Evolutionary conservation across 768 basidiomycete genomes (phyloP).

Genomic region (Podaxis carcinomalis): DNA sequence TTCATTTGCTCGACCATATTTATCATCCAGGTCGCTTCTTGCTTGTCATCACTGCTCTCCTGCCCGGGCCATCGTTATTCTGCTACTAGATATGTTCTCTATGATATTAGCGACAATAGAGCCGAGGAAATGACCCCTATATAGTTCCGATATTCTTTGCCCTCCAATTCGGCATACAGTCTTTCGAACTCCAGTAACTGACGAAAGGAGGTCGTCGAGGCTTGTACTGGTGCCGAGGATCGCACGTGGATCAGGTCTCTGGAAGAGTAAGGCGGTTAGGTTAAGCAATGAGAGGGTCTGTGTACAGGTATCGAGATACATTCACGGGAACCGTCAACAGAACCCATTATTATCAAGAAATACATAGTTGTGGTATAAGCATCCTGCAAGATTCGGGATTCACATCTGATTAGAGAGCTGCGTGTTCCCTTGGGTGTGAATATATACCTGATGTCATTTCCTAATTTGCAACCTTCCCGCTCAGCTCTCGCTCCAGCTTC

Average conservation of each 20-base stretch:
- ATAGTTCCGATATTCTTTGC: not conserved
- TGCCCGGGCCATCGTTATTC: not conserved
- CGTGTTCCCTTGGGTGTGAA: not conserved
- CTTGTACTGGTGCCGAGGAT: not conserved
- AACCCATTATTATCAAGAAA: constrained; percentile 3
- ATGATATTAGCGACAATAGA: not conserved
- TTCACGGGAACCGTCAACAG: constrained; percentile 1
- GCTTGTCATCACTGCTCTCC: not conserved
- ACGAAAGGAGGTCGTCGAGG: no score
- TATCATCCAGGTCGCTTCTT: not conserved
- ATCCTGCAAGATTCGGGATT: not conserved
- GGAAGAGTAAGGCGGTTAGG: not conserved
- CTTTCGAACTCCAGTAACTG: not conserved
- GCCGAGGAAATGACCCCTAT: not conserved
- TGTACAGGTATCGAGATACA: constrained; percentile 1
- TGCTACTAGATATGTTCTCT: not conserved
- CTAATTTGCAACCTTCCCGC: constrained; percentile 29
- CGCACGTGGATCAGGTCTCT: not conserved
- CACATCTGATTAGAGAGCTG: not conserved
- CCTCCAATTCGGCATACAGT: no score
- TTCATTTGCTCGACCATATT: not conserved
- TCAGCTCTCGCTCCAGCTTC: constrained; percentile 54
- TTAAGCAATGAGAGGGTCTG: not conserved
- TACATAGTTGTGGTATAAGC: not conserved
- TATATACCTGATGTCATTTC: not conserved